Base-by-base conservation (phyloP, 768 basidiomycete species). In the Calocybe cyanea region DNA sequence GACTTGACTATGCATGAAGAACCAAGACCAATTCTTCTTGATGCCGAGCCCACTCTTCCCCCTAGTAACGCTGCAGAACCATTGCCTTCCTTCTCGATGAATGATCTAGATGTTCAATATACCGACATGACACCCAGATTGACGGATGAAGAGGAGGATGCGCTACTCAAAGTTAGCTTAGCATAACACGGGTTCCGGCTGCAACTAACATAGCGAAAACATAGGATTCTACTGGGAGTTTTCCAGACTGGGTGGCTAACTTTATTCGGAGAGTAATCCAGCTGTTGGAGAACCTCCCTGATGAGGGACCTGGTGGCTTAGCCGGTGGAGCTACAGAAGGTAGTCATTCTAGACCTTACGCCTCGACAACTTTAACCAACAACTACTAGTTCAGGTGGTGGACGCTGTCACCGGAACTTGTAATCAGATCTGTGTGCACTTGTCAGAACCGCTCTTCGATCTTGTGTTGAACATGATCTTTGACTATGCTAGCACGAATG, bases 251-350 rank as follows among this genome's bases (percentile, higher is more conserved):
- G 91, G 73, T 92, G 6, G 73, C 84, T n/a, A 81, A 73, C 52
- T 89, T 92, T 62, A 73, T 93, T 45, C 78, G 83, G 4, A 70
- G 87, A 37, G 85, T 92, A 8, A 82, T 93, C 25, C 76, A 85
- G 45, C 67, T 93, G 4, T 77, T 92, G 49, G 87, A 90, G 61
- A 92, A 91, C 57, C 70, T 94, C 15, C 90, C 92, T 0, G 90
- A 92, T 48, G 90, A 92, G 63, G 81, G 86, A 40, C 63, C 75
- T 43, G 72, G 78, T 54, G 79, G 80, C 5, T 69, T 75, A 14
- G 77, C 81, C 7, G 81, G 80, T 13, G 81, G 81, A 41, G 66
- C 81, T 49, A 75, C 76, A 24, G 81, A 90, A 81, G 75, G 83
- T 83, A 53, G 38, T 53, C 40, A 37, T 2, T 30, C 14, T 19